phyloP scores from a whole-genome alignment of 169 alveolate genomes.

The Eimeria falciformis region DNA sequence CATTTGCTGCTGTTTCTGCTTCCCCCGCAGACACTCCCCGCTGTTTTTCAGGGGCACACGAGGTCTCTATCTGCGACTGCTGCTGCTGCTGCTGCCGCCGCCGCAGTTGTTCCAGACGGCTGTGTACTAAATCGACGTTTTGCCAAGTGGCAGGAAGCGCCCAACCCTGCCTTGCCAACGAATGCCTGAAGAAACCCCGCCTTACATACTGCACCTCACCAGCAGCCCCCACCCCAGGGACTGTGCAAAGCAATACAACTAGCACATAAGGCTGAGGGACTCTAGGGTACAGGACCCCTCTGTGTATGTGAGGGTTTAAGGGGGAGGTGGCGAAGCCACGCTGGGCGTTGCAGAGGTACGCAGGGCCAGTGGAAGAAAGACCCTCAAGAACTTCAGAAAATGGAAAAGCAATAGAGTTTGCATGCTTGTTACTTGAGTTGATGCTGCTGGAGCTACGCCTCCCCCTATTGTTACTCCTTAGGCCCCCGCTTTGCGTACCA shows the following conservation, averaged over 20 bases:
- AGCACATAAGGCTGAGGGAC: conserved; percentile 57
- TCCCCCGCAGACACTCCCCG: background rate
- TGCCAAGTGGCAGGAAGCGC: conserved; percentile 67
- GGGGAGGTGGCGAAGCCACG: conserved; percentile 46
- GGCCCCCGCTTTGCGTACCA: too few species aligned
- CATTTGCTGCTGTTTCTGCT: background rate
- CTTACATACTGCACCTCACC: conserved; percentile 47
- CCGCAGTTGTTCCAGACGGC: background rate
- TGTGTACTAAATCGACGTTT: conserved; percentile 34
- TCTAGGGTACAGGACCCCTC: conserved; percentile 41
- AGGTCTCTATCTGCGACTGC: background rate
- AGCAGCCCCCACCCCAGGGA: conserved; percentile 32
- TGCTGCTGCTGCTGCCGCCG: background rate
- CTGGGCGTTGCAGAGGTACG: too few species aligned
- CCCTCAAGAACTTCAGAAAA: too few species aligned
- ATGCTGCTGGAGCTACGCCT: too few species aligned
- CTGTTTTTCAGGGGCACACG: background rate
- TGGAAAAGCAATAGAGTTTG: too few species aligned
- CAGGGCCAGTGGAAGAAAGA: too few species aligned
- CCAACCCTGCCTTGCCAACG: background rate
- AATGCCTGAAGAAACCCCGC: conserved; percentile 28
- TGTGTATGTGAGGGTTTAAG: conserved; percentile 17
- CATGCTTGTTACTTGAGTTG: too few species aligned
- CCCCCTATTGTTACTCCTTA: too few species aligned
- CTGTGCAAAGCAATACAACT: background rate